These are phyloP conservation scores for Nothopassalora personata DNA, from an alignment of 2,329 filamentous ascomycete genomes.

Conservation along the genomic window DNA sequence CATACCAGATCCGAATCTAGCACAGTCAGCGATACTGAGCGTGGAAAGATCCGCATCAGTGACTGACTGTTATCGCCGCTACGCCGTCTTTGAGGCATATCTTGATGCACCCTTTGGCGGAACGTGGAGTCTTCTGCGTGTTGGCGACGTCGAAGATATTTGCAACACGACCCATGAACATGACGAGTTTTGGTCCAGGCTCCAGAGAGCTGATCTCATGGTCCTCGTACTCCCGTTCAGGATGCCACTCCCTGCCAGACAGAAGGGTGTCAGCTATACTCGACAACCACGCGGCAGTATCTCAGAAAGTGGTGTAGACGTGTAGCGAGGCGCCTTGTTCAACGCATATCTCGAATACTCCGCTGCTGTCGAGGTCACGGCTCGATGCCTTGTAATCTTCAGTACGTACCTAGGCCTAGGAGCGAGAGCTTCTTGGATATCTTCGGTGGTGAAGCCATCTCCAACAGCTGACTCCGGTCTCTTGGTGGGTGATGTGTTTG, in stretches of 20 bases:
- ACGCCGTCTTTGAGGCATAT: constrained; percentile 54
- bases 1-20: constrained; percentile 51
- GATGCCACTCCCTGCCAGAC: constrained; percentile 37
- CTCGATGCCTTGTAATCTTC: too few relatives aligned
- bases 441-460: constrained; percentile 52
- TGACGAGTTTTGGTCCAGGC: constrained; percentile 47
- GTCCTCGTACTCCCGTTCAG: constrained; percentile 44
- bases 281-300: too few relatives aligned
- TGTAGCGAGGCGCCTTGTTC: too few relatives aligned
- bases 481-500: constrained; percentile 24
- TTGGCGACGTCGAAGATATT: constrained; percentile 48
- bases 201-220: constrained; percentile 45
- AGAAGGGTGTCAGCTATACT: too few relatives aligned
- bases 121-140: constrained; percentile 39
- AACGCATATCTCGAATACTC: too few relatives aligned
- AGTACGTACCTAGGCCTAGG: constrained; percentile 8
- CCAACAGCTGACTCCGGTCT: constrained; percentile 24
- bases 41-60: not conserved
- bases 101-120: constrained; percentile 49
- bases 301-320: too few relatives aligned
- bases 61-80: constrained; percentile 48
- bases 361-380: too few relatives aligned
- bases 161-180: constrained; percentile 52
- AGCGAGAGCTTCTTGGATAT: constrained; percentile 31
- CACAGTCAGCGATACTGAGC: not conserved